Evolutionary conservation across 2,329 filamentous ascomycete genomes (phyloP), one percentile per base, ranked within the genome.

Genomic region (Trichoderma oligosporum): DNA sequence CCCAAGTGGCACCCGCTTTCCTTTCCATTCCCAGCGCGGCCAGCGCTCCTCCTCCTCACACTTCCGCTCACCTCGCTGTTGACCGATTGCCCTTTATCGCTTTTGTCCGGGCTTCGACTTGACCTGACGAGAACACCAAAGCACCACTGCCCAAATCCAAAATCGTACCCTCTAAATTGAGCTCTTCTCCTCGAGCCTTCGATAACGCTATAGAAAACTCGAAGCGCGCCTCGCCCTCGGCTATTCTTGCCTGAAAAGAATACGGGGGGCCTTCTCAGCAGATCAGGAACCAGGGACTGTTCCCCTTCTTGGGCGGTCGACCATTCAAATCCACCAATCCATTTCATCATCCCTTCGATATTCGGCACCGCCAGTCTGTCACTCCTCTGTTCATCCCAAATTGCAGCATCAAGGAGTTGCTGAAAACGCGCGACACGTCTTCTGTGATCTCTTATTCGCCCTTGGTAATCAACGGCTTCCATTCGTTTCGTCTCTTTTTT

Each of bases 1-100:
- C n/a, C 47, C 51, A 12, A 22, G 55, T 31, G 45, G 55, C 55
- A 55, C 29, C 52, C 52, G 52, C 52, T 55, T 55, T 46, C 33
- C 24, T 20, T 35, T 52, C 22, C 36, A 39, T 52, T 52, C 35
- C 48, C 35, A 41, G 42, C 47, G 31, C 29, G 5, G 31, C 47
- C 31, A 36, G 29, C 35, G 33, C 53, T 42, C 41, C 49, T 55
- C 51, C 49, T 55, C 44, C 45, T 49, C 52, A 18, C 56, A 46
- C 56, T 59, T 39, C 56, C 41, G 56, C 56, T 58, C 56, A 58
- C 56, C 56, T 58, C 46, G 47, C 55, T 57, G 47, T 46, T 57
- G 55, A 57, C 47, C 47, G 55, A 57, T 52, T 56, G 27, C 31
- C 45, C 31, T 33, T 22, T n/a, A 41, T 58, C 56, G 56, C 48